A percentile compares a stretch with the other conserved stretches of the same genome.
These are phyloP conservation scores for Cordyceps cicadae DNA, from an alignment of 2,329 filamentous ascomycete species.

Conservation along the genomic window DNA sequence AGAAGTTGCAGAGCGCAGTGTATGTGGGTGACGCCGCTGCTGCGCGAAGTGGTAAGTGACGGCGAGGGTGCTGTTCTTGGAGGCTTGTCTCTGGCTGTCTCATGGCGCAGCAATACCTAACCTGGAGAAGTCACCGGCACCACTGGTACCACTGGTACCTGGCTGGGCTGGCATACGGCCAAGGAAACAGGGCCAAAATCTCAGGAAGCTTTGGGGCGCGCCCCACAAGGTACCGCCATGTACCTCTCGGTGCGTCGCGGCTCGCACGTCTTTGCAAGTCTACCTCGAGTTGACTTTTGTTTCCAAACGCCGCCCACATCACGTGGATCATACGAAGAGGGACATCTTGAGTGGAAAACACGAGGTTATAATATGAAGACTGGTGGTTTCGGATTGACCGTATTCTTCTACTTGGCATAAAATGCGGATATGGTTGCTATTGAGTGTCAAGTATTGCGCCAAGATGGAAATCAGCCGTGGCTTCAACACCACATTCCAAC, in stretches of 20 bases:
- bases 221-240: constrained; percentile 6
- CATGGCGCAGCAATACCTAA: constrained; percentile 1
- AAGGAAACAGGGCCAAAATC: constrained; percentile 7
- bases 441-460: too few species aligned
- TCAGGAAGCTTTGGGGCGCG: neutral
- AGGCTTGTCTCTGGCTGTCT: neutral
- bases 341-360: neutral
- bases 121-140: constrained; percentile 5
- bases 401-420: too few species aligned
- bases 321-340: neutral
- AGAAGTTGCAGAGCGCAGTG: neutral
- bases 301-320: constrained; percentile 2
- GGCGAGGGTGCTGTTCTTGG: constrained; percentile 8
- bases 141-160: neutral
- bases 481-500: too few species aligned
- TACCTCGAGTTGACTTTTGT: neutral
- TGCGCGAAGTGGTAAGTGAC: constrained; percentile 5
- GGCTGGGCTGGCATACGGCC: neutral
- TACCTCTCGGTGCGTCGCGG: neutral
- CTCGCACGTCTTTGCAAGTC: neutral
- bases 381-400: too few species aligned
- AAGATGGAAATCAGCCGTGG: too few species aligned
- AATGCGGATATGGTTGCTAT: too few species aligned
- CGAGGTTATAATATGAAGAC: neutral
- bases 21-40: neutral